phyloP scores from a whole-genome alignment of 2,329 filamentous ascomycete genomes.

The Xylariaceae sp. region DNA sequence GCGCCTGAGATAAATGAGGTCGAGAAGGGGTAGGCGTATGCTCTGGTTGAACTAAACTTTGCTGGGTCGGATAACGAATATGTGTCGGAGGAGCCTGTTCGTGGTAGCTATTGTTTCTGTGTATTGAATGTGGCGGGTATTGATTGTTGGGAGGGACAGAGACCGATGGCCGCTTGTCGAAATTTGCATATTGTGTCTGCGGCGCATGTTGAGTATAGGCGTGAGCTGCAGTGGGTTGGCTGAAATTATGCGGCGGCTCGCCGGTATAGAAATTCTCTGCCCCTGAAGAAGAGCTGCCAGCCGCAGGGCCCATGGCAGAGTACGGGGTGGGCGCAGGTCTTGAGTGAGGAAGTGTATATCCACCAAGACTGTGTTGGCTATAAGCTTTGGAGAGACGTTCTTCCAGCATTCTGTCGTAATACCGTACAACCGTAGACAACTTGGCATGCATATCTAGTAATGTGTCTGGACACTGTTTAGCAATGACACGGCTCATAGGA shows the following conservation, averaged over 20 bases:
- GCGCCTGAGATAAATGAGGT: slow-evolving; percentile 28
- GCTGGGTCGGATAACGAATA: slow-evolving; percentile 34
- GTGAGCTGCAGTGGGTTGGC: slow-evolving; percentile 45
- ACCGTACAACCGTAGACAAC: slow-evolving; percentile 89
- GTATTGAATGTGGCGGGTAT: slow-evolving; percentile 42
- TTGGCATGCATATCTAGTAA: slow-evolving; percentile 92
- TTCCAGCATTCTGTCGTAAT: slow-evolving; percentile 97
- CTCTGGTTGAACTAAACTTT: slow-evolving; percentile 32
- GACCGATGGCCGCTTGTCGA: slow-evolving; percentile 39
- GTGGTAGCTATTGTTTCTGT: slow-evolving; percentile 49
- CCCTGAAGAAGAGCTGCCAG: slow-evolving; percentile 43
- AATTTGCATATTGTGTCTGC: slow-evolving; percentile 41
- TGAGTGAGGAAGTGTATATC: slow-evolving; percentile 53
- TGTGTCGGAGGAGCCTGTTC: slow-evolving; percentile 36
- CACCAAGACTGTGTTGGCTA: slow-evolving; percentile 67
- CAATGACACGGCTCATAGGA: background rate
- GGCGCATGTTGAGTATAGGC: slow-evolving; percentile 45
- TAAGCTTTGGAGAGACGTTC: slow-evolving; percentile 92
- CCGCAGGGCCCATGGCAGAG: slow-evolving; percentile 58
- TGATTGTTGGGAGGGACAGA: slow-evolving; percentile 38
- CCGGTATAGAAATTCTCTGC: slow-evolving; percentile 80
- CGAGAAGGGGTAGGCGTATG: slow-evolving; percentile 23
- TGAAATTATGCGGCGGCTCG: slow-evolving; percentile 47
- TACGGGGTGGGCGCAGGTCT: slow-evolving; percentile 59
- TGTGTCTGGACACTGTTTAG: slow-evolving; percentile 59